Base-by-base conservation (phyloP, 202 grass and related monocot species). In the Eragrostis tef region DNA sequence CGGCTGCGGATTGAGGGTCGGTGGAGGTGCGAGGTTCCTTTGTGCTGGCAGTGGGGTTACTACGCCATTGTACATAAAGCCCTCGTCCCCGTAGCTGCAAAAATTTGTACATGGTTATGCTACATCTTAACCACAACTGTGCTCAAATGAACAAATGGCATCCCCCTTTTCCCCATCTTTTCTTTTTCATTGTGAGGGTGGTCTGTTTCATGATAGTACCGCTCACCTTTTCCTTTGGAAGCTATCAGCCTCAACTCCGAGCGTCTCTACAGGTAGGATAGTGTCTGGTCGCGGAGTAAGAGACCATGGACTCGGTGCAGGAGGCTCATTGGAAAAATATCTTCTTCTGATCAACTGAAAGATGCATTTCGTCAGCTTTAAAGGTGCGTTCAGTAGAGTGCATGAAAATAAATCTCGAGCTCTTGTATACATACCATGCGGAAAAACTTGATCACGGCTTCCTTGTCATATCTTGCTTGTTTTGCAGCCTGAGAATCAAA, bases 401-500 rank as follows among this genome's bases (percentile, higher is more conserved):
- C 5, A 12, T 47, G 3, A 79, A 75, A 85, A 90, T 19, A 49
- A 59, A 87, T 52, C 53, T 64, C 15, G 11, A 83, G 69, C 36
- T 64, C 10, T 53, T 82, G 29, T 11, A 86, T 50, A 89, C 84
- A 70, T 59, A 98, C 95, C 92, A 91, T 90, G 79, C 73, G 86
- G 68, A 98, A 98, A 83, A 98, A 95, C 70, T 98, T 98, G 77
- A 86, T 93, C 63, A 98, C 8, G 21, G 92, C 87, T 90, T 98
- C 95, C 86, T 98, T 98, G 80, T 94, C 90, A 85, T 94, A 98
- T 90, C 95, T 93, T 79, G 86, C 95, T 79, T 98, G 92, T 93
- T 93, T 93, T 52, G 88, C 89, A 87, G 92, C 95, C 95, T 98
- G 79, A 11, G 3, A 64, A 79, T 74, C 75, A 50, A 80, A 24